phyloP scores from a whole-genome alignment of 1,284 basidiomycete genomes.

The Moniliophthora roreri region DNA sequence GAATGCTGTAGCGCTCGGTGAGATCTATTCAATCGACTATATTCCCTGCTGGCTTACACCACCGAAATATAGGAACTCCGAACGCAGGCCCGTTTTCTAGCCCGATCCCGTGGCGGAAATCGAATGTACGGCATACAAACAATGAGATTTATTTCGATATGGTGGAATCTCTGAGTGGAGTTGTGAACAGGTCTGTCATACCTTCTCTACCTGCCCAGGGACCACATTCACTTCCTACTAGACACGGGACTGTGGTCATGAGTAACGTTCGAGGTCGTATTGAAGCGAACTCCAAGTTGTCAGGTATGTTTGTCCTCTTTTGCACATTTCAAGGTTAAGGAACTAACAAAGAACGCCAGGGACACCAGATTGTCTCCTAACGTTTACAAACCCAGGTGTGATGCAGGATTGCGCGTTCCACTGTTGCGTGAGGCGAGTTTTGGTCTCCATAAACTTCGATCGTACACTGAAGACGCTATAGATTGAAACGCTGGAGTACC shows the following conservation, averaged over 20 bases:
- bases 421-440: slow-evolving; percentile 80
- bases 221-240: slow-evolving; percentile 28
- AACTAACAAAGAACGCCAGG: slow-evolving; percentile 42
- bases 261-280: slow-evolving; percentile 81
- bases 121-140: slow-evolving; percentile 81
- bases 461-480: slow-evolving; percentile 26
- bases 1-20: slow-evolving; percentile 21
- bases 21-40: too few species aligned
- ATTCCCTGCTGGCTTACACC: too few species aligned
- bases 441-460: too few species aligned
- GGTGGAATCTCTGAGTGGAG: slow-evolving; percentile 79
- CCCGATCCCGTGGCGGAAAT: slow-evolving; percentile 92
- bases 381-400: slow-evolving; percentile 76
- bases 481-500: slow-evolving; percentile 78
- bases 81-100: slow-evolving; percentile 75
- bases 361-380: slow-evolving; percentile 84
- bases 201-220: background rate
- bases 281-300: slow-evolving; percentile 79
- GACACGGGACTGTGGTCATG: slow-evolving; percentile 73
- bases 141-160: slow-evolving; percentile 97
- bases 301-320: slow-evolving; percentile 44
- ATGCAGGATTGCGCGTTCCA: slow-evolving; percentile 86
- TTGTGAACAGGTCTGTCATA: slow-evolving; percentile 70
- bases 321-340: slow-evolving; percentile 1
- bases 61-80: slow-evolving; percentile 31